Base-by-base conservation (phyloP, 2,329 filamentous ascomycete genomes). In the Fusarium nodosum region DNA sequence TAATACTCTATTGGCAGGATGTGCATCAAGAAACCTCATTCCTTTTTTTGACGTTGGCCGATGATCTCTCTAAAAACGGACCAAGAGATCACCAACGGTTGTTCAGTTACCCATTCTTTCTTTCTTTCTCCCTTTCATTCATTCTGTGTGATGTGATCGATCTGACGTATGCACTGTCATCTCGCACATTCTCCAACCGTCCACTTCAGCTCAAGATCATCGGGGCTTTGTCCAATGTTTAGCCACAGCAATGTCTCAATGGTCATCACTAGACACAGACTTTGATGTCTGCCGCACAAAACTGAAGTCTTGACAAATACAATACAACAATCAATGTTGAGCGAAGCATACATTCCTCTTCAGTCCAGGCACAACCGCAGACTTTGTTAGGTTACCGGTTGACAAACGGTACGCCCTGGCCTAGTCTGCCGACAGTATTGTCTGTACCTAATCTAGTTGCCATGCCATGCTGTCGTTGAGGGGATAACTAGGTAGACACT, bases 21-120 rank as follows among this genome's bases (percentile, higher is more conserved):
- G 18, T 61, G 47, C 30, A 33, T 30, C 48, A 7, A 28, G 13
- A 65, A 67, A 69, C 66, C 36, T 54, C 52, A 69, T 57, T 46
- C 44, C 24, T 36, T 24, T 24, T 34, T 31, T 55, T 55, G 46
- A 51, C 48, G 41, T 69, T 56, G 46, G 60, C 31, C 42, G 42
- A 36, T 26, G 20, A 54, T 54, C 28, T 15, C 51, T 51, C 33
- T 39, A n/a, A 33, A 38, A 36, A 38, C 24, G 31, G 53, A 56
- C 24, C 24, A 56, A 26, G 31, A 24, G 24, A 48, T 53, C 58
- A 12, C 45, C 57, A 64, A 22, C 45, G 44, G 60, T 53, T 33
- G 31, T 39, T 39, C 36, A 39, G n/a, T 39, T 39, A n/a, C 36
- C 12, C 12, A 34, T 18, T 18, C 16, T 20, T 22, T 20, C 12